A percentile compares a stretch with the other conserved stretches of the same genome.
phyloP scores from a whole-genome alignment of 2,329 filamentous ascomycete genomes.

The Aspergillus fumigatiaffinis region DNA sequence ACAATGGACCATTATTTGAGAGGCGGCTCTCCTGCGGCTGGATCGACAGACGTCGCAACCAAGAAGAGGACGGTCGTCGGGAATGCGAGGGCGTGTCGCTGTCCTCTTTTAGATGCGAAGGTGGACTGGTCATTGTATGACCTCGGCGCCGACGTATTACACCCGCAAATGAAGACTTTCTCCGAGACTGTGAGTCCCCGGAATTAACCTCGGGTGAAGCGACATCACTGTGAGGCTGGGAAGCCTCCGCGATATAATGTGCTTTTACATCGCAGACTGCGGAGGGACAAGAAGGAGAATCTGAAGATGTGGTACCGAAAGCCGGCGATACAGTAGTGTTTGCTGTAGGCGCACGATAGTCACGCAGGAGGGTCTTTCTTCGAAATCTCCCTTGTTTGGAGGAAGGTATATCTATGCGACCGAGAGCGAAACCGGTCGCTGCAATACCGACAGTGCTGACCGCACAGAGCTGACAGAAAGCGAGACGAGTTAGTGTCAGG shows the following conservation, averaged over 20 bases:
- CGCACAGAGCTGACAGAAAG: constrained; percentile 53
- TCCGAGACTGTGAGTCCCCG: constrained; percentile 17
- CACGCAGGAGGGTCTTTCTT: constrained; percentile 23
- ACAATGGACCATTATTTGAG: constrained; percentile 48
- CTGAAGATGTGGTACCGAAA: constrained; percentile 12
- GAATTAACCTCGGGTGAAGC: constrained; percentile 7
- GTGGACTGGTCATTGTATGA: constrained; percentile 33
- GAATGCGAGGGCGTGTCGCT: constrained; percentile 20
- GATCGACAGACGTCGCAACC: constrained; percentile 55
- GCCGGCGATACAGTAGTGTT: constrained; percentile 11
- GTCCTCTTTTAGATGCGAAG: constrained; percentile 25
- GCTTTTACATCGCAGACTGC: constrained; percentile 13
- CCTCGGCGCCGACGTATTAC: constrained; percentile 33
- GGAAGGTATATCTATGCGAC: constrained; percentile 44
- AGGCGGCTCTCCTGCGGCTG: constrained; percentile 43
- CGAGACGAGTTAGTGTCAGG: background rate
- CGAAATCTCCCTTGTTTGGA: constrained; percentile 26
- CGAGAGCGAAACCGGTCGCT: constrained; percentile 55
- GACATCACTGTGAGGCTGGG: constrained; percentile 13
- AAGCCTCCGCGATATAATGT: constrained; percentile 4
- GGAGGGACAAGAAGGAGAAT: constrained; percentile 16
- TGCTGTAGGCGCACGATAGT: constrained; percentile 14
- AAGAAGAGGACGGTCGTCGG: constrained; percentile 46
- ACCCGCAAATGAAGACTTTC: constrained; percentile 26
- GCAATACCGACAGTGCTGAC: constrained; percentile 60